phyloP scores from a whole-genome alignment of 441 rosid genomes.

The Omphalea diandra region DNA sequence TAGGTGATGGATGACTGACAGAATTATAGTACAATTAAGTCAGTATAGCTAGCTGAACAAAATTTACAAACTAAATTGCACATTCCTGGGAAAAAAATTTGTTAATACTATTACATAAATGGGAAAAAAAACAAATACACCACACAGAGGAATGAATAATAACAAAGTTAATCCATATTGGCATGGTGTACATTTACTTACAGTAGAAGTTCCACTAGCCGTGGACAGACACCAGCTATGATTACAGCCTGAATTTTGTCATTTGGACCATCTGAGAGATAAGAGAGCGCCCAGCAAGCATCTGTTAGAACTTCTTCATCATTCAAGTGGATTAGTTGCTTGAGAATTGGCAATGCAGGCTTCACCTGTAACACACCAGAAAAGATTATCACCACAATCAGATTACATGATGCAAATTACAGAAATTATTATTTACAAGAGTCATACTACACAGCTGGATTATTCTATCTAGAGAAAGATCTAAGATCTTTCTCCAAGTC shows the following conservation, averaged over 20 bases:
- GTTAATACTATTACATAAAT: too few relatives aligned
- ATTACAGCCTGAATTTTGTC: constrained; percentile 71
- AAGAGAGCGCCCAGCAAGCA: constrained; percentile 73
- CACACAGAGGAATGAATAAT: not conserved
- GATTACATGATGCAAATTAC: not conserved
- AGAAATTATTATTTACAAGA: not conserved
- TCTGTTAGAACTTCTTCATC: constrained; percentile 77
- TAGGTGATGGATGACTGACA: not conserved
- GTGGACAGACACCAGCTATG: constrained; percentile 51
- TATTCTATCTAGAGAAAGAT: not conserved
- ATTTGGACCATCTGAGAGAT: constrained; percentile 74
- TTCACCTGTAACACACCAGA: constrained; percentile 42
- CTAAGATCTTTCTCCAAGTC: not conserved
- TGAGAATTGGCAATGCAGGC: constrained; percentile 61
- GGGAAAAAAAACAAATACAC: too few relatives aligned
- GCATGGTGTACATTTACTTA: constrained; percentile 26
- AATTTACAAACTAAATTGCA: too few relatives aligned
- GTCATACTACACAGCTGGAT: not conserved
- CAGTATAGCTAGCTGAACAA: not conserved
- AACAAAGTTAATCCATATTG: not conserved
- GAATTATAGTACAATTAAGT: not conserved
- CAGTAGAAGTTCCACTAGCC: constrained; percentile 58
- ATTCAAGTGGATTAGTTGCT: constrained; percentile 49
- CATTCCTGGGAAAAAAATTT: not conserved
- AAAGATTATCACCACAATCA: not conserved